Percentiles rank a stretch among this genome's conserved stretches.
Evolutionary conservation across 1,139 yeast genomes (phyloP).

Genomic region (Debaryomyces fabryi): DNA sequence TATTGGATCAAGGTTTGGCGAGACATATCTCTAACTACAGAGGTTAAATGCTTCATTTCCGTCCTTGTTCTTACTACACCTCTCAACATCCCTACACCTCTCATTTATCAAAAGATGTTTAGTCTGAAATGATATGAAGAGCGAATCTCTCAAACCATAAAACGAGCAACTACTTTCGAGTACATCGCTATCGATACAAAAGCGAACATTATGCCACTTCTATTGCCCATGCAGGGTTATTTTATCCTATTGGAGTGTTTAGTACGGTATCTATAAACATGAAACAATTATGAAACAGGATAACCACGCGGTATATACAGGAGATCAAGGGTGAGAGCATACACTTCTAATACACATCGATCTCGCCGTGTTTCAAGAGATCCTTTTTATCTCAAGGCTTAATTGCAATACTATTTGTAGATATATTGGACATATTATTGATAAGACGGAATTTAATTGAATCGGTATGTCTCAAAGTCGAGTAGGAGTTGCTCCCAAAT

Average conservation of each 20-base stretch:
- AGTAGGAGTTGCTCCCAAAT: conserved; percentile 19
- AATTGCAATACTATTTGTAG: neutral
- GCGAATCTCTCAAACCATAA: too few relatives aligned
- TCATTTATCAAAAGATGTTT: too few relatives aligned
- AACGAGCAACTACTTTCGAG: too few relatives aligned
- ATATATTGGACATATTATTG: neutral
- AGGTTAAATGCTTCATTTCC: too few relatives aligned
- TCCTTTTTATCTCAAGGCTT: neutral
- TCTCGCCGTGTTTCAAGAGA: neutral
- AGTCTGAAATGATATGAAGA: too few relatives aligned
- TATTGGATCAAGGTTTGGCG: too few relatives aligned
- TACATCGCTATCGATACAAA: too few relatives aligned
- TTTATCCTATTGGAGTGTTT: conserved; percentile 2
- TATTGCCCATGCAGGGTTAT: neutral
- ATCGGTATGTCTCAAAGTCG: conserved; percentile 21
- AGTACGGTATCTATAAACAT: conserved; percentile 1
- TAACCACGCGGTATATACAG: conserved; percentile 2
- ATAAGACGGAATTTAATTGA: neutral
- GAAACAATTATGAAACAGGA: conserved; percentile 7
- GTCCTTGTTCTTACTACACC: too few relatives aligned
- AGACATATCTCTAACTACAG: too few relatives aligned
- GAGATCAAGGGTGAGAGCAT: conserved; percentile 7
- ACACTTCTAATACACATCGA: conserved; percentile 9
- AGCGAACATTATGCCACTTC: too few relatives aligned
- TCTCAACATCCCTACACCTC: too few relatives aligned